Evolutionary conservation across 2,329 filamentous ascomycete genomes (phyloP).

Genomic region (Trichoderma oligosporum): DNA sequence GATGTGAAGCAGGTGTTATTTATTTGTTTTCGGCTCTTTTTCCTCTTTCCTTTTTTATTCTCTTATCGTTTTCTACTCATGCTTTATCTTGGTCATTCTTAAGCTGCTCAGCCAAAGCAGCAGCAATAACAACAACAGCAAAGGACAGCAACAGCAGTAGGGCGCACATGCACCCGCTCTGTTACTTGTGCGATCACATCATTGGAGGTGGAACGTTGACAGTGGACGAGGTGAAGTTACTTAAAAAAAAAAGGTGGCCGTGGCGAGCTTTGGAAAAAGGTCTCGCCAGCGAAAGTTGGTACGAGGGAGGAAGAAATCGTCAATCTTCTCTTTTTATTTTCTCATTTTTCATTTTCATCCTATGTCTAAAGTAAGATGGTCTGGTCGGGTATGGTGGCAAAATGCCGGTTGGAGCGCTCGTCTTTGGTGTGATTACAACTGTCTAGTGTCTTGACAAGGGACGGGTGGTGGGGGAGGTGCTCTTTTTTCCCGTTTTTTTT

Average conservation of each 20-base stretch:
- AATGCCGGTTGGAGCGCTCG: slow-evolving; percentile 16
- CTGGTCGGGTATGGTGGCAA: slow-evolving; percentile 16
- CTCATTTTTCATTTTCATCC: slow-evolving; percentile 16
- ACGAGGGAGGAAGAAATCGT: slow-evolving; percentile 9
- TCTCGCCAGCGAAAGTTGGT: slow-evolving; percentile 5
- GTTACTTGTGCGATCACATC: slow-evolving; percentile 9
- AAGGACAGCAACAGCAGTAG: neutral
- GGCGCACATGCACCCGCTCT: neutral
- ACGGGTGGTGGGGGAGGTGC: slow-evolving; percentile 7
- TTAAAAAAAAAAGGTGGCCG: slow-evolving; percentile 19
- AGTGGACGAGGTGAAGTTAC: neutral
- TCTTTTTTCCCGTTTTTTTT: neutral
- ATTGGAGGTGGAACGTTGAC: neutral
- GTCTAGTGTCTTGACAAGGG: slow-evolving; percentile 16
- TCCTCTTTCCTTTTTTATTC: neutral
- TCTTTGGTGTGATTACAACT: slow-evolving; percentile 19
- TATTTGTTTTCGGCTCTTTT: slow-evolving; percentile 11
- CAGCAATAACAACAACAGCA: slow-evolving; percentile 9
- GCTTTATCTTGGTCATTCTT: slow-evolving; percentile 6
- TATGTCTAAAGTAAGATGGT: slow-evolving; percentile 18
- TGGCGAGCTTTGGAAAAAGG: slow-evolving; percentile 19
- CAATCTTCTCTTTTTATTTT: slow-evolving; percentile 12
- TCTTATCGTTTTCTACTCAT: too few relatives aligned
- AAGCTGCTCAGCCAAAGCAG: slow-evolving; percentile 12
- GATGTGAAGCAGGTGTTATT: slow-evolving; percentile 30